phyloP scores from a whole-genome alignment of 495 filamentous ascomycete genomes.

The Neurospora discreta region DNA sequence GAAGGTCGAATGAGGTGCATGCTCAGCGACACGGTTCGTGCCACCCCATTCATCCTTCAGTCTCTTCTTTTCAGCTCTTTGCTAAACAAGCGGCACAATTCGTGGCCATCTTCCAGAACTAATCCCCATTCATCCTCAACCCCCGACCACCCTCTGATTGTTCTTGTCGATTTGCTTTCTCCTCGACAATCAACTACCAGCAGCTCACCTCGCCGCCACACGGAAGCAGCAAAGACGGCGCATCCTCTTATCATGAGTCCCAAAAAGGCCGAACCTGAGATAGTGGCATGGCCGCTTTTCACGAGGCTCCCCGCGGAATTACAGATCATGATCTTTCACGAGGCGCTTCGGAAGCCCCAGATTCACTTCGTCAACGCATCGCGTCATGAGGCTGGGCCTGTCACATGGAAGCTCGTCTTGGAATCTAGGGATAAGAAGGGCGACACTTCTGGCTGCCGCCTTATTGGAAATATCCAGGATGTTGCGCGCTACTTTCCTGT shows the following conservation, averaged over 20 bases:
- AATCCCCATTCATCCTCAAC: background rate
- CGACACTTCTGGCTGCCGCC: slow-evolving; percentile 4
- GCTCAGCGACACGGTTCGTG: no score
- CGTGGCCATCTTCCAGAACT: background rate
- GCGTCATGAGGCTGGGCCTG: background rate
- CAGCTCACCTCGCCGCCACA: background rate
- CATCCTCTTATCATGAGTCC: background rate
- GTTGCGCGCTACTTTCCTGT: background rate
- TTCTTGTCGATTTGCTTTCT: background rate
- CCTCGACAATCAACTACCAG: background rate
- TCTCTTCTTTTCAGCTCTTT: background rate
- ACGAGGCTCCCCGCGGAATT: slow-evolving; percentile 3
- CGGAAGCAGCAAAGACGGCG: background rate
- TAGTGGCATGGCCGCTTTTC: background rate
- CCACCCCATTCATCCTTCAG: background rate
- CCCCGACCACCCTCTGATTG: background rate
- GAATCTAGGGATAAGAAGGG: background rate
- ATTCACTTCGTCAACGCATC: slow-evolving; percentile 2
- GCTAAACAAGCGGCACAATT: background rate
- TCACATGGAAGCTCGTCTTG: background rate
- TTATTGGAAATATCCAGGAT: background rate
- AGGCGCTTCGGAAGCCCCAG: slow-evolving; percentile 11
- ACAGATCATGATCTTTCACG: slow-evolving; percentile 5
- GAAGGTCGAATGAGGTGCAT: no score
- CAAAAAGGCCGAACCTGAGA: background rate